Conservation (phyloP, 2,329 filamentous ascomycete genomes). For the Aspergillus brunneoviolaceus region DNA sequence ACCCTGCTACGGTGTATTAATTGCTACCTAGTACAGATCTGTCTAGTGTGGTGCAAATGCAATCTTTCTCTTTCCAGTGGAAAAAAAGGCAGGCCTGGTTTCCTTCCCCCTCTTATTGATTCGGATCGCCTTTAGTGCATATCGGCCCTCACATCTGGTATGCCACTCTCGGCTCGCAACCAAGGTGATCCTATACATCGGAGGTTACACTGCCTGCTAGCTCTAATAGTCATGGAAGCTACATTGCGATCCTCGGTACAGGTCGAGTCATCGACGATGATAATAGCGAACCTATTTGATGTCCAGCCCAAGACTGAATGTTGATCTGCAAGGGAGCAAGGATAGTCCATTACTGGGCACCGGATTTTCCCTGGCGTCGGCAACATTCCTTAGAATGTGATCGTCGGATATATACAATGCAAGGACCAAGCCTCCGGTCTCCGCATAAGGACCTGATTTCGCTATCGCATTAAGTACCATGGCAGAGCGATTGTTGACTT, state of each 20-base stretch:
- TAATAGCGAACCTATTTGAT: background rate
- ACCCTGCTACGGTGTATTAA: background rate
- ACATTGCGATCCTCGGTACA: background rate
- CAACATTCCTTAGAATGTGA: background rate
- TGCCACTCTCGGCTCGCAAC: background rate
- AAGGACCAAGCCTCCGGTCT: background rate
- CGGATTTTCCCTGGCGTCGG: background rate
- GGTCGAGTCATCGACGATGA: background rate
- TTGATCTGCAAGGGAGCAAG: background rate
- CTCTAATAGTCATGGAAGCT: too few relatives aligned
- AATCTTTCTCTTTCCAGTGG: background rate
- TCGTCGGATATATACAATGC: background rate
- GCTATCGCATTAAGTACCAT: too few relatives aligned
- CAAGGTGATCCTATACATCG: background rate
- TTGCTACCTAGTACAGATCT: background rate
- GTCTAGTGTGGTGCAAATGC: background rate
- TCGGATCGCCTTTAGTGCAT: background rate
- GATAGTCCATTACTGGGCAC: background rate
- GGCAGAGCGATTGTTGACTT: background rate
- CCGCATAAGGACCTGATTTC: too few relatives aligned
- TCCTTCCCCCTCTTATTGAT: background rate
- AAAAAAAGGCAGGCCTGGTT: background rate
- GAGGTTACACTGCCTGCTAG: background rate
- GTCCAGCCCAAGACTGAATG: background rate
- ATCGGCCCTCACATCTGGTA: background rate